phyloP scores from a whole-genome alignment of 129 eudicot genomes.

The Saposhnikovia divaricata region DNA sequence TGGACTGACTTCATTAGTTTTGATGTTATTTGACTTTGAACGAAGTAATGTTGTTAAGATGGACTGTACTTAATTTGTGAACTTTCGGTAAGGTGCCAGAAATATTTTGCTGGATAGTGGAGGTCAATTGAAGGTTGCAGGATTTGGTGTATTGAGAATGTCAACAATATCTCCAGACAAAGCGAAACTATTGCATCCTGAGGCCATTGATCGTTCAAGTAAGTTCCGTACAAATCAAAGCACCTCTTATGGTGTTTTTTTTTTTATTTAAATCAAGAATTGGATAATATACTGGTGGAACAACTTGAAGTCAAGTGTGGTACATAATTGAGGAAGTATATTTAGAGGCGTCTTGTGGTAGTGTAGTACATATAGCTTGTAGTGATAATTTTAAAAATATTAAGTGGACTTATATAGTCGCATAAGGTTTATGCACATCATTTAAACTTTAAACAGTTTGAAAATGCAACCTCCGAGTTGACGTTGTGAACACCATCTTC shows the following conservation, averaged over 20 bases:
- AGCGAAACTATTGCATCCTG: slow-evolving; percentile 60
- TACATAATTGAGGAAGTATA: not conserved
- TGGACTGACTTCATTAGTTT: slow-evolving; percentile 54
- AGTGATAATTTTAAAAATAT: not conserved
- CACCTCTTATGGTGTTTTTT: not conserved
- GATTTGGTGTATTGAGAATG: slow-evolving; percentile 66
- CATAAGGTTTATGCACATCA: not conserved
- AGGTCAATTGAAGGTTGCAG: slow-evolving; percentile 92
- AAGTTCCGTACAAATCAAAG: slow-evolving; percentile 21
- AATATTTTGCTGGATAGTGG: slow-evolving; percentile 97
- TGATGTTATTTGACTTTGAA: not conserved
- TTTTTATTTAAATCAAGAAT: not conserved
- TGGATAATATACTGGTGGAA: not conserved
- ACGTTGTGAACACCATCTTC: not conserved
- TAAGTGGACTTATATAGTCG: not conserved
- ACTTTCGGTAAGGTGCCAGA: slow-evolving; percentile 99
- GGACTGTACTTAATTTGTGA: slow-evolving; percentile 52
- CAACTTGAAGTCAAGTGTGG: not conserved
- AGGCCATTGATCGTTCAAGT: slow-evolving; percentile 57
- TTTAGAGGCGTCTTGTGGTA: not conserved
- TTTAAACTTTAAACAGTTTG: not conserved
- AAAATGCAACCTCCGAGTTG: not conserved
- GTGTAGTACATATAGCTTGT: not conserved
- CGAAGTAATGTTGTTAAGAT: slow-evolving; percentile 12
- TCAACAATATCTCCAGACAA: slow-evolving; percentile 66